phyloP scores from a whole-genome alignment of 208 protist genomes.

The Trypanosoma platydactyli region DNA sequence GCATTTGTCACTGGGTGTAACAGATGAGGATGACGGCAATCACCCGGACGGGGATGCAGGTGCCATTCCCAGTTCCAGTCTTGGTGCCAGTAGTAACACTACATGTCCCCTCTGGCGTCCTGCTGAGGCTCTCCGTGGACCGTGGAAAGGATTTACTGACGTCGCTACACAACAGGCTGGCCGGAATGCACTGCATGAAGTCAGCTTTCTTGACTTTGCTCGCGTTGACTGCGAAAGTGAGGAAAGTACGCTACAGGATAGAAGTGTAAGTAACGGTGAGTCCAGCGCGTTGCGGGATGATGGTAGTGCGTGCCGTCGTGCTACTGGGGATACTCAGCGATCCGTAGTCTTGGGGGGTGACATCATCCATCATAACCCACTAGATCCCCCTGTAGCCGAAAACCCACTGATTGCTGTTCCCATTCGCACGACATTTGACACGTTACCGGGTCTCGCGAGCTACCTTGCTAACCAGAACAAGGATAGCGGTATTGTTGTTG shows the following conservation, averaged over 20 bases:
- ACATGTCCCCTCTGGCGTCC: not conserved
- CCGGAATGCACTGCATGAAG: not conserved
- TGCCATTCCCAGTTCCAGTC: not conserved
- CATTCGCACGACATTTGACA: constrained; percentile 20
- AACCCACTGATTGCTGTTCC: constrained; percentile 16
- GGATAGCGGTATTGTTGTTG: constrained; percentile 12
- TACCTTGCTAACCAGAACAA: constrained; percentile 15
- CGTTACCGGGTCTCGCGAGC: constrained; percentile 12
- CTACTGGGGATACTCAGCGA: not conserved
- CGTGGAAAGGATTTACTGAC: not conserved
- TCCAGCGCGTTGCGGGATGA: not conserved
- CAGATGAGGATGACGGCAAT: not conserved
- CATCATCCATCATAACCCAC: not conserved
- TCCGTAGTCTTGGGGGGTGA: not conserved
- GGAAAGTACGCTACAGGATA: not conserved
- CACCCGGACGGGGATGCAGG: not conserved
- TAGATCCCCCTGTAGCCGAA: not conserved
- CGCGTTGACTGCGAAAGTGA: constrained; percentile 15
- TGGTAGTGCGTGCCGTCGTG: not conserved
- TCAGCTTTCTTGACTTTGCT: constrained; percentile 12
- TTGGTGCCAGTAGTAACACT: not conserved
- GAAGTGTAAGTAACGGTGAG: not conserved
- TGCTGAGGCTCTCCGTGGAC: not conserved
- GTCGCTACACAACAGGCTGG: not conserved
- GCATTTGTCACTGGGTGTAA: not conserved